phyloP scores from a whole-genome alignment of 1,284 basidiomycete species.

The Microbotryum intermedium region DNA sequence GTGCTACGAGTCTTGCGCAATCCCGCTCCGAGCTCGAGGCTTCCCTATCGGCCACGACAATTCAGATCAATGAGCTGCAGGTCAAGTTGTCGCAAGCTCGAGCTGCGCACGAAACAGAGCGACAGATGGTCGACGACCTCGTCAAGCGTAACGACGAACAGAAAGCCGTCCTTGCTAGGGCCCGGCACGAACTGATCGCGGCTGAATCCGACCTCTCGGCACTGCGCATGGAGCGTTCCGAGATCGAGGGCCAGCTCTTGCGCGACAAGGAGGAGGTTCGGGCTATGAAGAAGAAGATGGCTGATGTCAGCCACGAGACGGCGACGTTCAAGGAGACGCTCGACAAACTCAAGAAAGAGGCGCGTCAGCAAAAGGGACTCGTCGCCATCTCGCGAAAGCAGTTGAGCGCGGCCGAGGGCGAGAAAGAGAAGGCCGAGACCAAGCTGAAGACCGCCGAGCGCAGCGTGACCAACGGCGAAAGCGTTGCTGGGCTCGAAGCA shows the following conservation, averaged over 20 bases:
- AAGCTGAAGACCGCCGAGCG: constrained; percentile 43
- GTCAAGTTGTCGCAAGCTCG: constrained; percentile 41
- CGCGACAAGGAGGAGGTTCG: constrained; percentile 92
- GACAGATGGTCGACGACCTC: constrained; percentile 60
- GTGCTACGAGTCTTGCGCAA: constrained; percentile 36
- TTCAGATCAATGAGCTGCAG: constrained; percentile 44
- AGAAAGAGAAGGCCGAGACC: constrained; percentile 59
- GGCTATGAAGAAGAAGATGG: constrained; percentile 72
- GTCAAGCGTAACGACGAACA: constrained; percentile 66
- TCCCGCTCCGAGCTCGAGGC: constrained; percentile 40
- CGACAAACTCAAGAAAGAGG: constrained; percentile 87
- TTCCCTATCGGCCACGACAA: constrained; percentile 52
- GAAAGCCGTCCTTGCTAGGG: constrained; percentile 61
- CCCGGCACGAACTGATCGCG: constrained; percentile 71
- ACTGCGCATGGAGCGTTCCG: constrained; percentile 78
- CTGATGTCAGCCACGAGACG: constrained; percentile 68
- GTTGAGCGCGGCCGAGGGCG: constrained; percentile 70
- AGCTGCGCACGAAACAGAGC: constrained; percentile 77
- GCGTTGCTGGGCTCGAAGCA: constrained; percentile 2
- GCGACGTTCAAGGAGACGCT: constrained; percentile 62
- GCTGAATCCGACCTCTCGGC: constrained; percentile 89
- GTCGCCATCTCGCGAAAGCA: constrained; percentile 93
- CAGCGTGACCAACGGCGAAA: constrained; percentile 1
- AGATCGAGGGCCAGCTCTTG: constrained; percentile 78
- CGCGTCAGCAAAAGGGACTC: constrained; percentile 89